phyloP scores from a whole-genome alignment of 2,329 filamentous ascomycete species.

The Corynespora cassiicola region DNA sequence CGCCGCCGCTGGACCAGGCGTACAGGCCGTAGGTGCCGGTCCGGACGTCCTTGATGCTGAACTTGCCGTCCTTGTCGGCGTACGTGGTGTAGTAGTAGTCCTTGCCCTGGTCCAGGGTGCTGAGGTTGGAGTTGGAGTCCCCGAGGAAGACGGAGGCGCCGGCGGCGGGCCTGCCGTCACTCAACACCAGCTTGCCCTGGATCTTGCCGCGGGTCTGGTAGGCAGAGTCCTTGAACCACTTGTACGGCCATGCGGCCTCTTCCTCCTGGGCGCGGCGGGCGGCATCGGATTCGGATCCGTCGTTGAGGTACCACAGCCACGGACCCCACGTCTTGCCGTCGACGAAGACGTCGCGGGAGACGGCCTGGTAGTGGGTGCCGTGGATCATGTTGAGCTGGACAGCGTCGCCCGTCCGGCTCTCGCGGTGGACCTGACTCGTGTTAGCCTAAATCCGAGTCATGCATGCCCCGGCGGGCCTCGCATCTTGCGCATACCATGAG shows the following conservation, averaged over 20 bases:
- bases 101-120: conserved; percentile 56
- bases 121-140: conserved; percentile 53
- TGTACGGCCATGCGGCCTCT: conserved; percentile 55
- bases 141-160: conserved; percentile 59
- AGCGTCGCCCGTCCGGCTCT: conserved; percentile 57
- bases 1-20: conserved; percentile 58
- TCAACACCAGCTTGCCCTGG: conserved; percentile 52
- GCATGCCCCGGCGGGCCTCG: too few species aligned
- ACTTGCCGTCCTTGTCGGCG: conserved; percentile 51
- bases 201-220: conserved; percentile 60
- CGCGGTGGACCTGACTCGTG: conserved; percentile 51
- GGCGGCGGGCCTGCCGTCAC: conserved; percentile 56
- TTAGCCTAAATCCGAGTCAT: neutral
- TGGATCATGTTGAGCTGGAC: conserved; percentile 64
- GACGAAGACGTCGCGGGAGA: conserved; percentile 37
- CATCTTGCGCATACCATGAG: conserved; percentile 50
- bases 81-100: conserved; percentile 59
- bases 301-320: conserved; percentile 53
- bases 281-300: conserved; percentile 55
- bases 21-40: conserved; percentile 55
- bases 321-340: conserved; percentile 47
- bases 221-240: conserved; percentile 54
- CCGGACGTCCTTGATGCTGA: conserved; percentile 54
- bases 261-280: conserved; percentile 49
- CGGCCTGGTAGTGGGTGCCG: conserved; percentile 51